Percentiles rank a stretch among this genome's conserved stretches.
Conservation (phyloP, 345 rosid species). For the Acer campestre region DNA sequence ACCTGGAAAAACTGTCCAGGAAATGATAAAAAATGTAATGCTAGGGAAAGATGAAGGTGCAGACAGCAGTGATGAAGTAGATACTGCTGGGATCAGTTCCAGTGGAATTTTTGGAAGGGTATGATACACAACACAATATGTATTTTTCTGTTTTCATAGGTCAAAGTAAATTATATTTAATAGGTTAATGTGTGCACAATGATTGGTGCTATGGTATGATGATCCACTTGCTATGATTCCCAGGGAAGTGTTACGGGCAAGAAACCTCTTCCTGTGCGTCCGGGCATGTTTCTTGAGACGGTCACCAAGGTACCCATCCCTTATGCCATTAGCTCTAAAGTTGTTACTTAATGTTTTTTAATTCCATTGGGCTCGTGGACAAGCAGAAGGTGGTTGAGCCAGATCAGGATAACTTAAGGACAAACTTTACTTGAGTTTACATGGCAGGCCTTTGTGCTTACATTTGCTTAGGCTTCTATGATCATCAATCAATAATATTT, state of each 20-base stretch:
- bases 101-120: constrained; percentile 80
- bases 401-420: not conserved
- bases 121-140: constrained; percentile 18
- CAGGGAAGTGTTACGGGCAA: constrained; percentile 78
- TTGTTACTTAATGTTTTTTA: not conserved
- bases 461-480: constrained; percentile 6
- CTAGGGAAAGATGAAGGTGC: constrained; percentile 94
- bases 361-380: not conserved
- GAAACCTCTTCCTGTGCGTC: constrained; percentile 89
- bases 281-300: constrained; percentile 96
- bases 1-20: constrained; percentile 76
- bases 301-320: constrained; percentile 70
- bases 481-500: not conserved
- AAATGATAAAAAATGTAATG: constrained; percentile 91
- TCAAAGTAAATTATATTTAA: not conserved
- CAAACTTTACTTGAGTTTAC: not conserved
- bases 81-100: constrained; percentile 27
- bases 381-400: not conserved
- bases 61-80: constrained; percentile 47
- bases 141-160: not conserved
- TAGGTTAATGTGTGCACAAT: not conserved
- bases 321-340: not conserved
- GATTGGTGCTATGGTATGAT: constrained; percentile 4
- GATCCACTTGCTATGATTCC: constrained; percentile 23
- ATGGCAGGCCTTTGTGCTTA: not conserved